Percentiles rank a stretch among this genome's conserved stretches.
Evolutionary conservation across 805 yeast species (phyloP).

Genomic region (Saccharomycopsis sp.): DNA sequence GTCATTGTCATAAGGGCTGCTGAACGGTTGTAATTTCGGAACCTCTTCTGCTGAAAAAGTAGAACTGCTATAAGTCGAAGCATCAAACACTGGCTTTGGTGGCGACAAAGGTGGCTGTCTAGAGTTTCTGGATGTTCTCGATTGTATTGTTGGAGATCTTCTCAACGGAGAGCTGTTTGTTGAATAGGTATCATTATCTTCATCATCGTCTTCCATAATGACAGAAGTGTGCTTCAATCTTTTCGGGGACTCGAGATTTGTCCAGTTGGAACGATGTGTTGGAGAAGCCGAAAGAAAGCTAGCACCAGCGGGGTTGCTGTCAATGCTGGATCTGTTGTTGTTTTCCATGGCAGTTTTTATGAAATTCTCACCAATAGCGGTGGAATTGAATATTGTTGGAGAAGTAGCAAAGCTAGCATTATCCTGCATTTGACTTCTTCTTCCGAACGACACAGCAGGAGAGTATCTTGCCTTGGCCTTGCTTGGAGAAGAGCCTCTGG

Average conservation of each 20-base stretch:
- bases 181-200: slow-evolving; percentile 23
- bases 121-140: slow-evolving; percentile 27
- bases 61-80: slow-evolving; percentile 55
- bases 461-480: slow-evolving; percentile 29
- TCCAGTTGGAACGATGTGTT: slow-evolving; percentile 59
- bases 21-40: slow-evolving; percentile 17
- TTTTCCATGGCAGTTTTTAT: slow-evolving; percentile 29
- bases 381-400: slow-evolving; percentile 33
- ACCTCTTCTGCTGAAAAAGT: slow-evolving; percentile 22
- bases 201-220: slow-evolving; percentile 37
- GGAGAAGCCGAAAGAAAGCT: slow-evolving; percentile 25
- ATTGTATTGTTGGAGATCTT: slow-evolving; percentile 21
- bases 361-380: slow-evolving; percentile 33
- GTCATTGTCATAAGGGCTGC: slow-evolving; percentile 25
- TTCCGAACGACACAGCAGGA: slow-evolving; percentile 35
- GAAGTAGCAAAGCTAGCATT: slow-evolving; percentile 27
- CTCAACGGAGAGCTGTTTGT: slow-evolving; percentile 19
- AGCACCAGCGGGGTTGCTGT: slow-evolving; percentile 26
- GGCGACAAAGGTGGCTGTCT: slow-evolving; percentile 49
- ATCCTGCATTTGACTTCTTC: slow-evolving; percentile 23
- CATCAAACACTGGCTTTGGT: slow-evolving; percentile 59
- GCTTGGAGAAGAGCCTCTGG: slow-evolving; percentile 10
- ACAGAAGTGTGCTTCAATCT: slow-evolving; percentile 45
- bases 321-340: slow-evolving; percentile 26
- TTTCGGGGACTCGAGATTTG: slow-evolving; percentile 64